Conservation (phyloP, 1,139 yeast species). For the Zygosaccharomyces sapae region DNA sequence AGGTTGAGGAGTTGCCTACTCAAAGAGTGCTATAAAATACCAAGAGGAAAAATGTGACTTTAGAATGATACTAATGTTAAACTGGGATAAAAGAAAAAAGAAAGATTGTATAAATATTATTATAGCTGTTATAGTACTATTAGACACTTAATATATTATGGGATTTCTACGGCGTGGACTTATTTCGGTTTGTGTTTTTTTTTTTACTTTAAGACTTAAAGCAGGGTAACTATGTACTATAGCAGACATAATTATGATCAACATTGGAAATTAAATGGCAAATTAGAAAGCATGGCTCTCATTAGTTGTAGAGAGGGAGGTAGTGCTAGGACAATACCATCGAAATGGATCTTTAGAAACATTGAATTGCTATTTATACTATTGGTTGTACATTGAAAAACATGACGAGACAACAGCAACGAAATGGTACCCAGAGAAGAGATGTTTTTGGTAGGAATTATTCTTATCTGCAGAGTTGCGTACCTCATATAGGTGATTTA, state of each 20-base stretch:
- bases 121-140: not conserved
- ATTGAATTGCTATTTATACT: not conserved
- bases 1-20: constrained; percentile 78
- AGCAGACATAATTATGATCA: not conserved
- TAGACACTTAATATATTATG: not conserved
- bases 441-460: constrained; percentile 72
- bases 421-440: constrained; percentile 34
- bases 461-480: constrained; percentile 53
- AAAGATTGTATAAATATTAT: not conserved
- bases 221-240: not conserved
- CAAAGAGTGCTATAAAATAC: constrained; percentile 58
- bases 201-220: not conserved
- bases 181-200: not conserved
- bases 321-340: not conserved
- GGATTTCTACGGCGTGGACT: not conserved
- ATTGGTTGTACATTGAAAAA: not conserved
- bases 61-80: not conserved
- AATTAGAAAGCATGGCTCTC: not conserved
- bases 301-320: not conserved
- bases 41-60: not conserved
- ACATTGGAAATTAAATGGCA: not conserved
- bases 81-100: not conserved
- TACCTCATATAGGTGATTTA: constrained; percentile 48
- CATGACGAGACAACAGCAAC: constrained; percentile 15
- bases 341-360: not conserved